Base-by-base conservation (phyloP, 306 rosid genomes). In the Hippophae rhamnoides region DNA sequence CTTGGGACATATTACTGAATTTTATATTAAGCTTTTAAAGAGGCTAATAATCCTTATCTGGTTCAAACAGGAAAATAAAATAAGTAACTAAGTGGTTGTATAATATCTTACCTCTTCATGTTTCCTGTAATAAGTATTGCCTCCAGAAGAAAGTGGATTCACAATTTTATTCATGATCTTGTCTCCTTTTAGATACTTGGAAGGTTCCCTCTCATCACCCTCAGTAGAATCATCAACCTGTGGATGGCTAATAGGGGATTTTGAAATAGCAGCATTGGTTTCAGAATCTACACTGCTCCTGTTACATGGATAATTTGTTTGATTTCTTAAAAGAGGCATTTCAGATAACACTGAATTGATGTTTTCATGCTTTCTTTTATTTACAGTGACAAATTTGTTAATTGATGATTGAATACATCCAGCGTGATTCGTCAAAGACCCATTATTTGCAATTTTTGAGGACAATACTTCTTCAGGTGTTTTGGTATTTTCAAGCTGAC, bases 241-340 rank as follows among this genome's bases (percentile, higher is more conserved):
- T 62, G 62, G 72, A 62, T 57, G 58, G 52, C 57, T 58, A 47
- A 26, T 40, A 18, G 74, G 56, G 54, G 75, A 68, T 74, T 71
- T 71, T 48, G 71, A 55, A 71, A 61, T 57, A 58, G 67, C 58
- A 67, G 77, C 65, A 43, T 60, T 50, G 48, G 52, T 64, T 69
- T 73, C 88, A 64, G 81, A 47, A 70, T 63, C 5, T 2, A 31
- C 38, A 31, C 38, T 53, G 60, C 23, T 69, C 69, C 74, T 65
- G 73, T 73, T 75, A 48, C 53, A 67, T 66, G 69, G 82, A 69
- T 51, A 49, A 13, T 59, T 67, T 76, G 61, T 67, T 67, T 66
- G 80, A 75, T 78, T 92, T 76, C 96, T 85, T 13, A 85, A 84
- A 62, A 92, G 64, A 26, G 96, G 95, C 72, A 87, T 78, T 76